Base-by-base conservation (phyloP, 2,329 filamentous ascomycete genomes). In the Rhytidhysteron rufulum region DNA sequence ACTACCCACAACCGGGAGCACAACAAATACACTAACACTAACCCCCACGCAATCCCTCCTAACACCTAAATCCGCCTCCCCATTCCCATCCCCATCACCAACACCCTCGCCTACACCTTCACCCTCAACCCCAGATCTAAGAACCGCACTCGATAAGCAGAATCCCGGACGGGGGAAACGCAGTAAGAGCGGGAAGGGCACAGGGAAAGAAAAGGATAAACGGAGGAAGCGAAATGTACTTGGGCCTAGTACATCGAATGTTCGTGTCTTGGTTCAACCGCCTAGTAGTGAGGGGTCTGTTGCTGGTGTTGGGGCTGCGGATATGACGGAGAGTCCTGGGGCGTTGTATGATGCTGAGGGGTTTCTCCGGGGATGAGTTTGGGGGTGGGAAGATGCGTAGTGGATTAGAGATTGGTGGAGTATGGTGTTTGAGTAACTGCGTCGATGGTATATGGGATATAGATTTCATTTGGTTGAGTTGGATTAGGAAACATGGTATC, bases 291-390 rank as follows among this genome's bases (percentile, higher is more conserved):
- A 42, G 19, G 43, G 34, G 15, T 39, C 20, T n/a, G 31, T 35
- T 10, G 45, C 5, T 10, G 24, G 13, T 27, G 24, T 13, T 8
- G 13, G 24, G 24, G 13, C 13, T 13, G 13, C 24, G 13, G 24
- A 27, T 7, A 37, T 29, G 32, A 22, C 31, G 29, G 48, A 50
- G 17, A 62, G 52, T 40, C 50, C 57, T 32, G 53, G 54, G 41
- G 60, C 55, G 49, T 54, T 62, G 47, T 65, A 65, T 43, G 61
- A 65, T 50, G 47, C 39, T 20, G 48, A 62, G 33, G 59, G 58
- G 30, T 62, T 62, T 49, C 41, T 62, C 42, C 50, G 49, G 19
- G 35, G 11, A 34, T 42, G 24, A 27, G 7, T 27, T 27, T 27
- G n/a, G n/a, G n/a, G n/a, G n/a, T n/a, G n/a, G n/a, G n/a, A n/a